These are phyloP conservation scores for Coemansia sp. DNA, from an alignment of 371 early-diverging fungal genomes.

Conservation along the genomic window DNA sequence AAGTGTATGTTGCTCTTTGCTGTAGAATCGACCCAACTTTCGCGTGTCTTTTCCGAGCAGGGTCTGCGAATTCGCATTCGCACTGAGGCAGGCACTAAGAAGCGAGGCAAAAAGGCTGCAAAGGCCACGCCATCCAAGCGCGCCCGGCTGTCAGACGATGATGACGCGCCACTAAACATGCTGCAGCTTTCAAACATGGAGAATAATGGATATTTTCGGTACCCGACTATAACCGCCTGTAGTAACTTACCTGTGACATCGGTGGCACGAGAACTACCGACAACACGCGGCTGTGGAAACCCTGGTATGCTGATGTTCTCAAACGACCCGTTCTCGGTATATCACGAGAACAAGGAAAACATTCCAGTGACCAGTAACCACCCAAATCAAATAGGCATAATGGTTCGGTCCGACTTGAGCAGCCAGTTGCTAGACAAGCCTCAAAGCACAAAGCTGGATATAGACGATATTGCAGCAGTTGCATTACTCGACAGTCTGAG, in stretches of 20 bases:
- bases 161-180: not conserved
- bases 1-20: not conserved
- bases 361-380: constrained; percentile 10
- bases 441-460: constrained; percentile 11
- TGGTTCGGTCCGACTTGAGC: constrained; percentile 2
- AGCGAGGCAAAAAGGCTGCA: constrained; percentile 32
- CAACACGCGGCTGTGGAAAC: not conserved
- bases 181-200: not conserved
- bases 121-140: constrained; percentile 16
- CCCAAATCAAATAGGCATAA: not conserved
- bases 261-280: not conserved
- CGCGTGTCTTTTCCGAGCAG: constrained; percentile 90
- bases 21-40: constrained; percentile 81
- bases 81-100: constrained; percentile 55
- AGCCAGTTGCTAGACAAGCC: not conserved
- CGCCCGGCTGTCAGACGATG: constrained; percentile 3
- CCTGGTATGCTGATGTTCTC: constrained; percentile 20
- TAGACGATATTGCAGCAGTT: constrained; percentile 48
- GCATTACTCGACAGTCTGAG: constrained; percentile 47
- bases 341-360: constrained; percentile 23
- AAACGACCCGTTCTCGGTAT: constrained; percentile 20
- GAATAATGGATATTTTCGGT: not conserved
- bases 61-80: constrained; percentile 92
- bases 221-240: not conserved
- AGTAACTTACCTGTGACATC: not conserved